A percentile compares a stretch with the other conserved stretches of the same genome.
phyloP scores from a whole-genome alignment of 2,329 filamentous ascomycete species.

The Cryphonectria carpinicola region DNA sequence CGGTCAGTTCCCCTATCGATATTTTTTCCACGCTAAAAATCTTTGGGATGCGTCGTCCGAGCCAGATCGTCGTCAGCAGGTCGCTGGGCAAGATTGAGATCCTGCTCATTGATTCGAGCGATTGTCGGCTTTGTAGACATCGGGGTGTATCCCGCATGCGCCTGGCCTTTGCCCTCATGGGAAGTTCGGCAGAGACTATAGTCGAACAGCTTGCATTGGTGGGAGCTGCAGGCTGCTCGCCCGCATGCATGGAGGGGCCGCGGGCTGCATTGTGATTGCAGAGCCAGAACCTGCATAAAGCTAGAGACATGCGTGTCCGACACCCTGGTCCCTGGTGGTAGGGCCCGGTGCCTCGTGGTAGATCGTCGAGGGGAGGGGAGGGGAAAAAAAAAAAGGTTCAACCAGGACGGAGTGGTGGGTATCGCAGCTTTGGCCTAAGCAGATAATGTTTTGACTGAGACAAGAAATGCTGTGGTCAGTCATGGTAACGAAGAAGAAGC shows the following conservation, averaged over 20 bases:
- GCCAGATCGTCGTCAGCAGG: slow-evolving; percentile 23
- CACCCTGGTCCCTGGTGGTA: slow-evolving; percentile 11
- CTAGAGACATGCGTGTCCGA: slow-evolving; percentile 23
- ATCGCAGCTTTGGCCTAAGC: not conserved
- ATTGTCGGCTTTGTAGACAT: slow-evolving; percentile 21
- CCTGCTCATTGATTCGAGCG: slow-evolving; percentile 24
- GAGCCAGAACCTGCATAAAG: slow-evolving; percentile 20
- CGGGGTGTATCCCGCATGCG: slow-evolving; percentile 22
- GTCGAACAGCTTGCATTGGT: not conserved
- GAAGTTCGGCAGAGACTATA: slow-evolving; percentile 19
- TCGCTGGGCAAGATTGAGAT: slow-evolving; percentile 5
- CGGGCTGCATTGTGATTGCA: slow-evolving; percentile 24
- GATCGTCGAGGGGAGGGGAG: not conserved
- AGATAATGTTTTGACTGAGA: slow-evolving; percentile 4
- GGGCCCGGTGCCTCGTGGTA: slow-evolving; percentile 25
- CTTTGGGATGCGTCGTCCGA: not conserved
- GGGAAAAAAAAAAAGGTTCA: not conserved
- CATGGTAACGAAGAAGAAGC: not conserved
- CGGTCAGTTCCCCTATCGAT: not conserved
- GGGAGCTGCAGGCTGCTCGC: slow-evolving; percentile 21
- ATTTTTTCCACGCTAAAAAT: not conserved
- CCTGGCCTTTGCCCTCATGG: slow-evolving; percentile 21
- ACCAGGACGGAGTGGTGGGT: not conserved
- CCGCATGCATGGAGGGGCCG: slow-evolving; percentile 9
- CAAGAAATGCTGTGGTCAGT: not conserved